Conservation (phyloP, 2,329 filamentous ascomycete species). For the Aschersonia sp. region DNA sequence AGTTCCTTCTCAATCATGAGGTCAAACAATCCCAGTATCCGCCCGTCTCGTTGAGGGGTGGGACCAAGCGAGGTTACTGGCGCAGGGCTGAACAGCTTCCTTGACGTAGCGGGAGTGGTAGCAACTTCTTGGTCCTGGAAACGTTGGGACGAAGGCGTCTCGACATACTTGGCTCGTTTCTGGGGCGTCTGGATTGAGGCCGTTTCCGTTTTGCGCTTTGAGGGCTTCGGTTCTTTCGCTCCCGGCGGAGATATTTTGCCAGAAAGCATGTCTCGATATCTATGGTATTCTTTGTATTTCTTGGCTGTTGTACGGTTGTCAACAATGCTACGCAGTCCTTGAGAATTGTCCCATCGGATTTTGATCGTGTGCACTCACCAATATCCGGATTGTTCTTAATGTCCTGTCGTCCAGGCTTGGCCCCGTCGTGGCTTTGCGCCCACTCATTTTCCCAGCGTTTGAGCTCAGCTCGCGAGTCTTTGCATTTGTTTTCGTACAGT, state of each 20-base stretch:
- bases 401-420: conserved; percentile 57
- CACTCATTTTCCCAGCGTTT: conserved; percentile 64
- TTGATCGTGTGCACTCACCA: conserved; percentile 29
- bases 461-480: conserved; percentile 48
- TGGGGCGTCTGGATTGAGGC: conserved; percentile 28
- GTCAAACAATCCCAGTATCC: conserved; percentile 66
- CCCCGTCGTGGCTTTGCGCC: conserved; percentile 43
- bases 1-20: conserved; percentile 38
- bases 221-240: conserved; percentile 11
- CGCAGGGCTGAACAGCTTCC: conserved; percentile 44
- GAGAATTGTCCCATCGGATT: neutral
- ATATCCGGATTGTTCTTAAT: conserved; percentile 62
- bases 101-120: conserved; percentile 39
- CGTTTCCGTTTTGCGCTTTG: conserved; percentile 27
- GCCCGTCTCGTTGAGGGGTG: conserved; percentile 67
- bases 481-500: conserved; percentile 33
- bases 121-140: conserved; percentile 27
- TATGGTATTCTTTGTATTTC: conserved; percentile 68
- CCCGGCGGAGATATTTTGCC: conserved; percentile 31
- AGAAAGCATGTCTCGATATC: conserved; percentile 41
- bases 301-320: conserved; percentile 27
- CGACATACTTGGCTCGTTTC: conserved; percentile 31
- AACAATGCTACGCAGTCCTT: neutral
- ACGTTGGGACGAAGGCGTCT: conserved; percentile 30
- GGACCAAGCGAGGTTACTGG: conserved; percentile 53